Percentiles rank a stretch among this genome's conserved stretches.
phyloP scores from a whole-genome alignment of 176 grass and related monocot species.

The Areca catechu region DNA sequence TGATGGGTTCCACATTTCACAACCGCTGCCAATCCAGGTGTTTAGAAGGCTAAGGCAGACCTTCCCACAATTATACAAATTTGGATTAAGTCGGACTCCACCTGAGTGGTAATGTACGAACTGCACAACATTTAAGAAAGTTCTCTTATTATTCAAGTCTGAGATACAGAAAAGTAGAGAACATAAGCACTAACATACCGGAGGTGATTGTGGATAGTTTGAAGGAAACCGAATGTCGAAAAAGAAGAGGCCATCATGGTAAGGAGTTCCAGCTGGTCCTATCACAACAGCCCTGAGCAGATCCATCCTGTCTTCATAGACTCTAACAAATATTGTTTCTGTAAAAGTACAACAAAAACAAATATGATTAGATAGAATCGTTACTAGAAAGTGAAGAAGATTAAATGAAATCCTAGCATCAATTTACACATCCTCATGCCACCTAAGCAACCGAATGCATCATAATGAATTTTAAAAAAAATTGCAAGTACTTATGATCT shows the following conservation, averaged over 20 bases:
- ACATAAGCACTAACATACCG: slow-evolving; percentile 24
- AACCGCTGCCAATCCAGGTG: slow-evolving; percentile 63
- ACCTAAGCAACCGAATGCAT: too few relatives aligned
- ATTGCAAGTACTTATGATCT: too few relatives aligned
- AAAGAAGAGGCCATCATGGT: slow-evolving; percentile 96
- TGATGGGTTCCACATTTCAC: slow-evolving; percentile 72
- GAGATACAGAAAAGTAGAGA: slow-evolving; percentile 6
- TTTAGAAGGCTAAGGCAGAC: slow-evolving; percentile 86
- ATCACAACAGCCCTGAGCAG: slow-evolving; percentile 83
- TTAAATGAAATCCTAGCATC: too few relatives aligned
- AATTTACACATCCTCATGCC: too few relatives aligned
- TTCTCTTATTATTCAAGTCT: slow-evolving; percentile 7
- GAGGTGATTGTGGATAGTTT: slow-evolving; percentile 58
- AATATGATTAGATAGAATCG: slow-evolving; percentile 2
- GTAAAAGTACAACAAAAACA: slow-evolving; percentile 19
- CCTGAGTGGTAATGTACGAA: slow-evolving; percentile 60
- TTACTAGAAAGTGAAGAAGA: background rate
- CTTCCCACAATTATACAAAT: slow-evolving; percentile 75
- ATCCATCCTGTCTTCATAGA: slow-evolving; percentile 73
- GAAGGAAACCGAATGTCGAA: slow-evolving; percentile 71
- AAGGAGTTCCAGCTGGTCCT: slow-evolving; percentile 78
- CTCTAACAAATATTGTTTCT: slow-evolving; percentile 75
- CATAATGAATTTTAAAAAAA: too few relatives aligned
- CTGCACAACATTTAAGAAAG: slow-evolving; percentile 29
- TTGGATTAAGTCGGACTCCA: slow-evolving; percentile 79